Evolutionary conservation across 352 stramenopile genomes (phyloP).

Genomic region (Saprolegnia diclina): DNA sequence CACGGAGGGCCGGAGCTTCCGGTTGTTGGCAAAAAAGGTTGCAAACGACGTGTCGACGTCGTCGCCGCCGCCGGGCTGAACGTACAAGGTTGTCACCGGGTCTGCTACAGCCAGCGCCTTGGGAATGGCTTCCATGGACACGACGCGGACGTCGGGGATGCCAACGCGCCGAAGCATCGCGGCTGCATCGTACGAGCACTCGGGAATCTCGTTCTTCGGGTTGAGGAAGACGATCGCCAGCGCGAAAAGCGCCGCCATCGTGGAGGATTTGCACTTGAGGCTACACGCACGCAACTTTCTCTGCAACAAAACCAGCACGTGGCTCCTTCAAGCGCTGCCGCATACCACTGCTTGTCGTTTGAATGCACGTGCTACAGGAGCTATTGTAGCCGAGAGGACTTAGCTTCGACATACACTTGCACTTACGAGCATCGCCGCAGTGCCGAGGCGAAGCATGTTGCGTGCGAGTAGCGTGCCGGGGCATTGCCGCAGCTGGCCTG

Average conservation of each 20-base stretch:
- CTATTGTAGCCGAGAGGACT: no score
- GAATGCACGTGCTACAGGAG: no score
- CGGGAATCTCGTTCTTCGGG: conserved; percentile 1
- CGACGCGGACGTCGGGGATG: background rate
- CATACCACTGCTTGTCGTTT: no score
- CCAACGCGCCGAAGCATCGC: background rate
- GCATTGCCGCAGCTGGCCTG: background rate
- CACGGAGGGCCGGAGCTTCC: conserved; percentile 8
- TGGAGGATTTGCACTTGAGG: background rate
- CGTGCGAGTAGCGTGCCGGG: no score
- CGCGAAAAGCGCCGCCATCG: background rate
- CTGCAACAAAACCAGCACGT: background rate
- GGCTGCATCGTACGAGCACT: background rate
- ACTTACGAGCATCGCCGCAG: no score
- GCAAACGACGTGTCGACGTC: conserved; percentile 12
- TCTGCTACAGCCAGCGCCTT: background rate
- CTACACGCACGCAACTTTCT: background rate
- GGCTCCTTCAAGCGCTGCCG: no score
- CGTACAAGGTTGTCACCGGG: background rate
- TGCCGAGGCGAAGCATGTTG: no score
- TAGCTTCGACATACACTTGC: no score
- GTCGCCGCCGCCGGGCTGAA: conserved; percentile 13
- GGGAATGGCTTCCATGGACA: background rate
- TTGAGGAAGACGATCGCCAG: conserved; percentile 5
- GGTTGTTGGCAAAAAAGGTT: conserved; percentile 7